Evolutionary conservation across 1,139 yeast species (phyloP).

Genomic region (Yarrowia galli): DNA sequence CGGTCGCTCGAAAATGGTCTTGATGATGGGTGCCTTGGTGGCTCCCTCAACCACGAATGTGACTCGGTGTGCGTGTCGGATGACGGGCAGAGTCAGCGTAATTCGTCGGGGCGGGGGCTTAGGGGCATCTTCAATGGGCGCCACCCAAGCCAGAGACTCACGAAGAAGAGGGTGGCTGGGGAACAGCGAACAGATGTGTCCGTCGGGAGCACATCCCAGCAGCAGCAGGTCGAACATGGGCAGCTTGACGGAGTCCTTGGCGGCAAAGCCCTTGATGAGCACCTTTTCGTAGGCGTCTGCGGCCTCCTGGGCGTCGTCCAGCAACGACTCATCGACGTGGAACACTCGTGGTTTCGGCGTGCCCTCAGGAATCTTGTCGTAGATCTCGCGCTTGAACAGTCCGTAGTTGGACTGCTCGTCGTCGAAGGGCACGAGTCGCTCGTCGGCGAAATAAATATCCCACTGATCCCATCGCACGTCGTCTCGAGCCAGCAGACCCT

Average conservation of each 20-base stretch:
- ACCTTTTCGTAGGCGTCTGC: constrained; percentile 92
- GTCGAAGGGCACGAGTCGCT: constrained; percentile 88
- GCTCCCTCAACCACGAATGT: constrained; percentile 96
- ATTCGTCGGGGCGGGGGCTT: constrained; percentile 87
- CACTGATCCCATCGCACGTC: constrained; percentile 91
- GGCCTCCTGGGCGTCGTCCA: constrained; percentile 89
- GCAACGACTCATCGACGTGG: constrained; percentile 79
- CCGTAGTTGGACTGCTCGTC: constrained; percentile 90
- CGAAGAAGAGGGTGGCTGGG: constrained; percentile 90
- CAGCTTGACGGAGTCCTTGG: constrained; percentile 86
- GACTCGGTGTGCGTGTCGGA: constrained; percentile 91
- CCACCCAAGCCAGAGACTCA: constrained; percentile 95
- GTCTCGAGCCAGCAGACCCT: constrained; percentile 76
- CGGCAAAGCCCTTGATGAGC: constrained; percentile 89
- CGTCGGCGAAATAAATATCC: constrained; percentile 98
- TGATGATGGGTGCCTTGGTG: constrained; percentile 91
- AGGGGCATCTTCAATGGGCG: constrained; percentile 93
- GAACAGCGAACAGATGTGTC: constrained; percentile 94
- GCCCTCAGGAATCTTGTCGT: constrained; percentile 65
- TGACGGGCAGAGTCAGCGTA: constrained; percentile 92
- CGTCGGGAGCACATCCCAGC: constrained; percentile 98
- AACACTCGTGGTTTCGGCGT: constrained; percentile 69
- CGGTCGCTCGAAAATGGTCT: constrained; percentile 95
- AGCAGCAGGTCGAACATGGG: constrained; percentile 92
- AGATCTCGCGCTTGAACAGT: constrained; percentile 78